Percentiles rank a stretch among this genome's conserved stretches.
These are phyloP conservation scores for Alternaria conjuncta DNA, from an alignment of 2,329 filamentous ascomycete species.

Conservation along the genomic window DNA sequence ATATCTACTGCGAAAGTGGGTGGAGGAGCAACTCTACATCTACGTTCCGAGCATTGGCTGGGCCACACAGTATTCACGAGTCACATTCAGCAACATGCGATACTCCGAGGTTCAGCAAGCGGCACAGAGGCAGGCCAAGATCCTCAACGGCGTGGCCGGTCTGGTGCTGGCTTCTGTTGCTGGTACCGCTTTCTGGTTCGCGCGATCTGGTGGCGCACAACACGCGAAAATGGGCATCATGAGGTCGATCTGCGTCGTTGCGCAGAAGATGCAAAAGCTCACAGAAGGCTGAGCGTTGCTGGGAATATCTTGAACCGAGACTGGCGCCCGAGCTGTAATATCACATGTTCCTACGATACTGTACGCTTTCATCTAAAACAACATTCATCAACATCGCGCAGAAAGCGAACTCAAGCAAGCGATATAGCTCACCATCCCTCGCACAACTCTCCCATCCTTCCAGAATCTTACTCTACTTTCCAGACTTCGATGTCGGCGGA, in stretches of 20 bases:
- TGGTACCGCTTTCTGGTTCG: slow-evolving; percentile 30
- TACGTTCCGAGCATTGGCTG: slow-evolving; percentile 81
- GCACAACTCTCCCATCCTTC: neutral
- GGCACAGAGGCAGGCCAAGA: slow-evolving; percentile 58
- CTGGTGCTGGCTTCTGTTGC: slow-evolving; percentile 22
- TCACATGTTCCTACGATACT: neutral
- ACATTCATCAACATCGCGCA: neutral
- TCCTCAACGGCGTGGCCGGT: slow-evolving; percentile 40
- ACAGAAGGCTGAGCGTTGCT: slow-evolving; percentile 3
- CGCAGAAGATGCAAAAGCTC: slow-evolving; percentile 27
- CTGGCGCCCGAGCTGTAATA: neutral
- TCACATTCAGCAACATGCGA: slow-evolving; percentile 91
- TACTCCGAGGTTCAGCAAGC: slow-evolving; percentile 81
- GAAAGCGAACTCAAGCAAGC: neutral
- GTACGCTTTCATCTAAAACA: neutral
- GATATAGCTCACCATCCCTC: neutral
- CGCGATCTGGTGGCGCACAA: slow-evolving; percentile 27
- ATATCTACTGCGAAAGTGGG: slow-evolving; percentile 80
- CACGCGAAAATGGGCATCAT: slow-evolving; percentile 37
- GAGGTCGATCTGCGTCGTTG: slow-evolving; percentile 33
- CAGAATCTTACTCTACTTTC: no score
- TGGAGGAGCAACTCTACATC: slow-evolving; percentile 83
- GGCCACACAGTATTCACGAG: slow-evolving; percentile 88
- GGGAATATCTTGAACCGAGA: neutral
- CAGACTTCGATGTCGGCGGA: neutral